phyloP scores from a whole-genome alignment of 192 early-diverging fungal genomes.

The Coemansia sp. region DNA sequence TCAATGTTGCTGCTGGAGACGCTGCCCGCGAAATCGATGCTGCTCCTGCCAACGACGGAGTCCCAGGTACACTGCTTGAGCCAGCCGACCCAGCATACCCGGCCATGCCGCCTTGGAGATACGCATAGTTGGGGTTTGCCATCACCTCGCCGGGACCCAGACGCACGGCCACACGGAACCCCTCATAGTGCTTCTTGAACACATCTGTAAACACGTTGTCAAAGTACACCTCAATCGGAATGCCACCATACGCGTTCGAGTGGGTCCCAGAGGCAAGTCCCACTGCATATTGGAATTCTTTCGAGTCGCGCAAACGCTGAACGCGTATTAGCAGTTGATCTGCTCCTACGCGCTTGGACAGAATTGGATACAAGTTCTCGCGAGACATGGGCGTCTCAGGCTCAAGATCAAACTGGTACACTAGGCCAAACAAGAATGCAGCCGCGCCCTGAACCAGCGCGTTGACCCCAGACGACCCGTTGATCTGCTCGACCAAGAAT shows the following conservation, averaged over 20 bases:
- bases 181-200: slow-evolving; percentile 80
- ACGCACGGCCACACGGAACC: slow-evolving; percentile 26
- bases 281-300: slow-evolving; percentile 71
- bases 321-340: slow-evolving; percentile 85
- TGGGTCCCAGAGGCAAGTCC: slow-evolving; percentile 64
- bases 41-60: slow-evolving; percentile 24
- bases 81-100: slow-evolving; percentile 20
- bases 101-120: slow-evolving; percentile 36
- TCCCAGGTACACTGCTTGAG: slow-evolving; percentile 31
- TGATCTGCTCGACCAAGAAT: slow-evolving; percentile 90
- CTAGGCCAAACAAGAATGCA: slow-evolving; percentile 81
- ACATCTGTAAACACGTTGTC: slow-evolving; percentile 83
- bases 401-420: slow-evolving; percentile 88
- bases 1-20: slow-evolving; percentile 19
- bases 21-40: slow-evolving; percentile 22
- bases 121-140: slow-evolving; percentile 42
- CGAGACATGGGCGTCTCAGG: slow-evolving; percentile 70
- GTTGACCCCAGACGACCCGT: slow-evolving; percentile 80
- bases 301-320: slow-evolving; percentile 80
- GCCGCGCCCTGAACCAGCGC: slow-evolving; percentile 87
- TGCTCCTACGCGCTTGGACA: slow-evolving; percentile 79
- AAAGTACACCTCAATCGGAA: slow-evolving; percentile 71
- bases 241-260: slow-evolving; percentile 61
- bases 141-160: slow-evolving; percentile 22
- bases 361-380: slow-evolving; percentile 72